Percentiles rank a stretch among this genome's conserved stretches.
Evolutionary conservation across 1,139 yeast genomes (phyloP).

Genomic region (Candida sp.): DNA sequence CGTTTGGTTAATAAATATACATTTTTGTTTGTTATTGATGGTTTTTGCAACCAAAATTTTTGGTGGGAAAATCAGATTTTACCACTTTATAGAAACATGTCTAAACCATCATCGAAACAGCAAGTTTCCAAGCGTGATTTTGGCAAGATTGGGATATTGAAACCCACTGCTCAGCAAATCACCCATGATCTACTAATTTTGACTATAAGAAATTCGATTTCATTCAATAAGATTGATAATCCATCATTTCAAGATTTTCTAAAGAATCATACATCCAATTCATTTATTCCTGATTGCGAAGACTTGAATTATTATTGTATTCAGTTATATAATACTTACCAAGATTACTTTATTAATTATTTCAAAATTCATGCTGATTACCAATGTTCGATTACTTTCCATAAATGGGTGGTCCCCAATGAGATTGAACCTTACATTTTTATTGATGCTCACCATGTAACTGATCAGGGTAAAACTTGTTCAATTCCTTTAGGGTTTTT

Average conservation of each 20-base stretch:
- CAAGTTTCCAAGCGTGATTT: background rate
- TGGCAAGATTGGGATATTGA: background rate
- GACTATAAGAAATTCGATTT: conserved; percentile 18
- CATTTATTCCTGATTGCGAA: conserved; percentile 15
- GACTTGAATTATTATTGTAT: conserved; percentile 15
- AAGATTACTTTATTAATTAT: conserved; percentile 15
- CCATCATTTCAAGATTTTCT: conserved; percentile 12
- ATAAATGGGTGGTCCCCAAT: conserved; percentile 16
- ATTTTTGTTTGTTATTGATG: background rate
- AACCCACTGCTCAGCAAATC: conserved; percentile 10
- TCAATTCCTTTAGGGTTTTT: conserved; percentile 21
- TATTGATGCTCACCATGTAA: conserved; percentile 16
- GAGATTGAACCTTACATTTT: conserved; percentile 14
- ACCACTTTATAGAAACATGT: background rate
- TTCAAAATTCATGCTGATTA: conserved; percentile 10
- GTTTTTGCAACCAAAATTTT: background rate
- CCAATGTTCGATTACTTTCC: conserved; percentile 17
- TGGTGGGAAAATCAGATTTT: background rate
- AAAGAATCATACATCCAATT: conserved; percentile 6
- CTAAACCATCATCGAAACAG: background rate
- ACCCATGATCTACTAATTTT: conserved; percentile 12
- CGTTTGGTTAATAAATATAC: no score
- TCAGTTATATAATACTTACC: conserved; percentile 16
- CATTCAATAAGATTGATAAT: conserved; percentile 14
- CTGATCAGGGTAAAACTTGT: conserved; percentile 12